phyloP scores from a whole-genome alignment of 805 yeast species.

The Candida wancherniae region DNA sequence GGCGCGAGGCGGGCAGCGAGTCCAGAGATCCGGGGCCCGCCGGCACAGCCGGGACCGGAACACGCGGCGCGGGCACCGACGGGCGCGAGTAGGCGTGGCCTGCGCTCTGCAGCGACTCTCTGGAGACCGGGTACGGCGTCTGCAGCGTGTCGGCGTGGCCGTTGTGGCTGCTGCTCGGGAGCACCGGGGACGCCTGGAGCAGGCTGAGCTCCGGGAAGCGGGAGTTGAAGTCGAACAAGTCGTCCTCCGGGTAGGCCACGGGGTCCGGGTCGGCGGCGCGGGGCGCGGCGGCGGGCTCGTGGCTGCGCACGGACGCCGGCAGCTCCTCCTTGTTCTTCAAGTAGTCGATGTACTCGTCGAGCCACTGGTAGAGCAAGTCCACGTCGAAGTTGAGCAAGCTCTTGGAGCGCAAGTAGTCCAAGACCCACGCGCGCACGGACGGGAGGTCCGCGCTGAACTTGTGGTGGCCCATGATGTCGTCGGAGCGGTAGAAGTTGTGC shows the following conservation, averaged over 20 bases:
- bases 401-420: conserved; percentile 27
- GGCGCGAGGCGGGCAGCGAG: too few species aligned
- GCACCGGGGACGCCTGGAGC: too few species aligned
- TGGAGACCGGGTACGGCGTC: too few species aligned
- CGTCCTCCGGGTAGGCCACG: conserved; percentile 6
- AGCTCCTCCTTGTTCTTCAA: conserved; percentile 16
- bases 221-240: conserved; percentile 9
- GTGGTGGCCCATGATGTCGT: conserved; percentile 21
- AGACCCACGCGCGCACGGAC: conserved; percentile 20
- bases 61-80: too few species aligned
- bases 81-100: too few species aligned
- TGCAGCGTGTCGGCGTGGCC: too few species aligned
- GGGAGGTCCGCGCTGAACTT: conserved; percentile 19
- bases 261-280: too few species aligned
- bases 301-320: neutral
- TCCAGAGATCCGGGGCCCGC: too few species aligned
- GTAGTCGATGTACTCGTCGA: conserved; percentile 35
- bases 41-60: too few species aligned
- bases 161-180: too few species aligned
- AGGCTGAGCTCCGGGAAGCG: conserved; percentile 11
- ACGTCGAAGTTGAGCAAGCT: conserved; percentile 31
- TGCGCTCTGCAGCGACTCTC: too few species aligned
- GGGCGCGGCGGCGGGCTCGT: neutral
- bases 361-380: conserved; percentile 33
- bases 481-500: conserved; percentile 35